Evolutionary conservation across 2,329 filamentous ascomycete species (phyloP).

Genomic region (Westerdykella ornata): DNA sequence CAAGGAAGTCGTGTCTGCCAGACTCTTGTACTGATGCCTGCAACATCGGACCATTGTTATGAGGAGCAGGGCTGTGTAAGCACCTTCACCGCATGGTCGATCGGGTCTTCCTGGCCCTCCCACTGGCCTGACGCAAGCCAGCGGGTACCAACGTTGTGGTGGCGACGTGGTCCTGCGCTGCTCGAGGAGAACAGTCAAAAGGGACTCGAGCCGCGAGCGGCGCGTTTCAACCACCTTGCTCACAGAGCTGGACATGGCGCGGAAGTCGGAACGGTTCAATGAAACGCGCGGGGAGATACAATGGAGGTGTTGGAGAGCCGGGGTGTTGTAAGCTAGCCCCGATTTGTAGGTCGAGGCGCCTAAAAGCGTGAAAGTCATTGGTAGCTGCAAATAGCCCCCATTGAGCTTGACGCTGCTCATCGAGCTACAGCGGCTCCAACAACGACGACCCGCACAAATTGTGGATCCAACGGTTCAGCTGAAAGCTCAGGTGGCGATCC

Average conservation of each 20-base stretch:
- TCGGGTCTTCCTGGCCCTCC: background rate
- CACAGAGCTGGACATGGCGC: no score
- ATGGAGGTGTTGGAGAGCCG: conserved; percentile 4
- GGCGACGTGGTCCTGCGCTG: conserved; percentile 16
- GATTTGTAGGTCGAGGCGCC: conserved; percentile 8
- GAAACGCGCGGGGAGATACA: background rate
- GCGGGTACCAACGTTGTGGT: conserved; percentile 1
- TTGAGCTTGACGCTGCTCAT: conserved; percentile 4
- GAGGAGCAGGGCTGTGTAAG: conserved; percentile 17
- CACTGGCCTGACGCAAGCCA: no score
- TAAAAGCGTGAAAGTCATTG: conserved; percentile 9
- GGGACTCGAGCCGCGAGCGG: conserved; percentile 6
- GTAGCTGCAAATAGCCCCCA: conserved; percentile 2
- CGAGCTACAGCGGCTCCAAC: conserved; percentile 7
- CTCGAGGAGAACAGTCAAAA: conserved; percentile 13
- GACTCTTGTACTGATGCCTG: conserved; percentile 15
- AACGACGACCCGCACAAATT: no score
- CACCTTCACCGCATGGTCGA: conserved; percentile 5
- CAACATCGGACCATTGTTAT: conserved; percentile 28
- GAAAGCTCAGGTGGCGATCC: no score
- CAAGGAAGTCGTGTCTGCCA: conserved; percentile 21
- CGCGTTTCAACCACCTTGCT: no score
- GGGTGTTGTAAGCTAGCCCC: conserved; percentile 5
- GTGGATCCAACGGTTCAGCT: background rate
- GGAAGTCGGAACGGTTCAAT: no score